Evolutionary conservation across 495 filamentous ascomycete species (phyloP), one percentile per base, ranked within the genome.

Genomic region (Mycothermus thermophilus): DNA sequence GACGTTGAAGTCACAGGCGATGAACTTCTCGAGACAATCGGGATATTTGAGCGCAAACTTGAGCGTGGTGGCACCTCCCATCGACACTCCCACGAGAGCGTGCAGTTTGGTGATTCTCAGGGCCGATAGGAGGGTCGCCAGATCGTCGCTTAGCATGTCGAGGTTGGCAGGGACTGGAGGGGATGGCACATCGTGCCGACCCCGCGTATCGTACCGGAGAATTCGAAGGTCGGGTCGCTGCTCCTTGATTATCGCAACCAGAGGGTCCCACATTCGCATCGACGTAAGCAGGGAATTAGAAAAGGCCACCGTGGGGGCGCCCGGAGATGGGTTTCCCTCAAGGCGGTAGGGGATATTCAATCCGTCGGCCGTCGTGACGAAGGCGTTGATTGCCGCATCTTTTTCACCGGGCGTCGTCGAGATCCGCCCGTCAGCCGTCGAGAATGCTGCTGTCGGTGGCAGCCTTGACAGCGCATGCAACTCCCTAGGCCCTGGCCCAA

Each of bases 1-100:
- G 5, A 69, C 69, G 52, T 80, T 84, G 46, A 82, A 86, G 55
- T 87, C 83, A 58, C 82, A 87, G 8, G 77, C 66, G 23, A 87
- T 61, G 55, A 86, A 80, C 5, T 59, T 60, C 11, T 38, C 59
- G 4, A 86, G 47, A 23, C 67, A 59, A 0, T 57, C 40, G 0
- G 80, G 79, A 45, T 83, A 69, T 16, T 66, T 69, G 15, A 86
- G 66, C 1, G 79, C 74, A 32, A 75, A 72, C 43, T 79, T 77
- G 28, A 90, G 64, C 1, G 74, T 64, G 3, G 81, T 86, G 9
- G 77, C 77, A 27, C 82, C 83, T 41, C 83, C 83, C 54, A 86
- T 75, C 21, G 69, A 75, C 13, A 90, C 82, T 22, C 83, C 83
- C 33, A 86, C 64, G 4, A 85, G 47, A 0, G 66, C 60, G 32